phyloP scores from a whole-genome alignment of 2,329 filamentous ascomycete genomes.

The Periconia digitata region DNA sequence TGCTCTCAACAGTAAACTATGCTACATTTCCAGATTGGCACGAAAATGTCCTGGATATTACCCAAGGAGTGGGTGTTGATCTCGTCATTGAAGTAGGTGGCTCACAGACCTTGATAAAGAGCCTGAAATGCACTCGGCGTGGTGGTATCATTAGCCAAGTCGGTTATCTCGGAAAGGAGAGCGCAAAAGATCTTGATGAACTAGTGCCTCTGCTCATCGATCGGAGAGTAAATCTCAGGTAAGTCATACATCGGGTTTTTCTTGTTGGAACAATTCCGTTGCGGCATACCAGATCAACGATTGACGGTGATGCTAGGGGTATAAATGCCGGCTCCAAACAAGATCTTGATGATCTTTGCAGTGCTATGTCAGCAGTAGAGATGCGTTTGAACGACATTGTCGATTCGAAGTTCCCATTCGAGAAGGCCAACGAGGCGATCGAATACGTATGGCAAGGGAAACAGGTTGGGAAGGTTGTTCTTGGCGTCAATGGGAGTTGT shows the following conservation, averaged over 20 bases:
- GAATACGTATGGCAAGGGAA: conserved; percentile 37
- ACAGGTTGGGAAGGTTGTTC: conserved; percentile 30
- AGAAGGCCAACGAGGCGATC: conserved; percentile 34
- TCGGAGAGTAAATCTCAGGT: conserved; percentile 10
- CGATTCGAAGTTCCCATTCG: conserved; percentile 36
- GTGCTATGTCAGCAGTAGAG: conserved; percentile 33
- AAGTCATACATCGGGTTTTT: conserved; percentile 1
- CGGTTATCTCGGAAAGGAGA: conserved; percentile 12
- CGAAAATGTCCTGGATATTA: conserved; percentile 51
- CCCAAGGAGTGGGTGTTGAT: conserved; percentile 41
- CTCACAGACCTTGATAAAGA: conserved; percentile 6
- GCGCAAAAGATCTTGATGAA: conserved; percentile 3
- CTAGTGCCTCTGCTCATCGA: conserved; percentile 6
- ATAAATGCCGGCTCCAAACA: conserved; percentile 62
- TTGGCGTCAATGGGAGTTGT: too few relatives aligned
- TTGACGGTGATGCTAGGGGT: conserved; percentile 43
- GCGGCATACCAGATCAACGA: neutral
- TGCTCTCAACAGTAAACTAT: conserved; percentile 57
- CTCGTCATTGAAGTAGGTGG: conserved; percentile 46
- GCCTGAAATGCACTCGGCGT: conserved; percentile 4
- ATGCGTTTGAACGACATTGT: conserved; percentile 30
- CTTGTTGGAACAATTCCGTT: neutral
- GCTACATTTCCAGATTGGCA: conserved; percentile 58
- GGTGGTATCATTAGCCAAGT: conserved; percentile 15
- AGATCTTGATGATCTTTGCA: conserved; percentile 43